phyloP scores from a whole-genome alignment of 2,329 filamentous ascomycete genomes.

The Pseudopithomyces maydicus region DNA sequence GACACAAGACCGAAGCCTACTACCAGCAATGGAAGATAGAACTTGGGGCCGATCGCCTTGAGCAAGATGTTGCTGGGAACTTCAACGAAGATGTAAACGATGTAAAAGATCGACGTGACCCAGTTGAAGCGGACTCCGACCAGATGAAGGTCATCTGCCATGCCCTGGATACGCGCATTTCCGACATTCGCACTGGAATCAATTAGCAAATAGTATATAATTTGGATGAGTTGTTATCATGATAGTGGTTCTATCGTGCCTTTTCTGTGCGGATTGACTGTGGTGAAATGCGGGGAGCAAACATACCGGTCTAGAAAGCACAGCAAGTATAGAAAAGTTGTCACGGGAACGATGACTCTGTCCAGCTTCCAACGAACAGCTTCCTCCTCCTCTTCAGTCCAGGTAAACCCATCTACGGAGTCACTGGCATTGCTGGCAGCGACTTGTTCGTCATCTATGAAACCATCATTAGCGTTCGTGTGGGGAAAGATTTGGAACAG shows the following conservation, averaged over 20 bases:
- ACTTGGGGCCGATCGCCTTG: constrained; percentile 59
- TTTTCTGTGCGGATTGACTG: background rate
- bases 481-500: background rate
- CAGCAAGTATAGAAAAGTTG: constrained; percentile 60
- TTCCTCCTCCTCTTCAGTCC: constrained; percentile 59
- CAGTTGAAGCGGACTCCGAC: constrained; percentile 61
- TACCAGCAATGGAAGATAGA: constrained; percentile 60
- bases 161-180: constrained; percentile 62
- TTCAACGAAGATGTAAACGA: constrained; percentile 61
- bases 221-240: background rate
- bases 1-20: constrained; percentile 62
- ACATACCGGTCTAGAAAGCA: constrained; percentile 54
- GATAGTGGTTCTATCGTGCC: no score
- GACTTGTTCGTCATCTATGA: constrained; percentile 25
- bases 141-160: constrained; percentile 56
- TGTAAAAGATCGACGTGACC: constrained; percentile 64
- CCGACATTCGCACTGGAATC: constrained; percentile 51
- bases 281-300: background rate
- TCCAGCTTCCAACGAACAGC: constrained; percentile 59
- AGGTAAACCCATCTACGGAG: constrained; percentile 46
- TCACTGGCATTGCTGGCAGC: constrained; percentile 31
- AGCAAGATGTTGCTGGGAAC: constrained; percentile 62
- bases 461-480: constrained; percentile 11
- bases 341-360: constrained; percentile 57
- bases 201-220: background rate